Evolutionary conservation across 2,329 filamentous ascomycete species (phyloP).

Genomic region (Cytospora piceicola): DNA sequence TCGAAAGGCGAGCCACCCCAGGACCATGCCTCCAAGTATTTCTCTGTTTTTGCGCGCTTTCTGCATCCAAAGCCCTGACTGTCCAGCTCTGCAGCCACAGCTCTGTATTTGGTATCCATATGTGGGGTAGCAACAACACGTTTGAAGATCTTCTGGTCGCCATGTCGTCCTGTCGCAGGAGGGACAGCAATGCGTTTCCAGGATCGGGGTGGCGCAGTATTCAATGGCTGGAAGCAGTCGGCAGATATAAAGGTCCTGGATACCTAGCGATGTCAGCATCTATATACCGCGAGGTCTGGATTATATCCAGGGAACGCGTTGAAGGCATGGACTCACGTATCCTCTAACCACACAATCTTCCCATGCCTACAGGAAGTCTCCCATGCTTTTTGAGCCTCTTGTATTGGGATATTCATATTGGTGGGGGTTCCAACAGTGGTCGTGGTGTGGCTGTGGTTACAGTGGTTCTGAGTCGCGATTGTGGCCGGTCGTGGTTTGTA

Average conservation of each 20-base stretch:
- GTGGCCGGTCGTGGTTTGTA: background rate
- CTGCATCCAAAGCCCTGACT: conserved; percentile 40
- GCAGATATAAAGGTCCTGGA: conserved; percentile 33
- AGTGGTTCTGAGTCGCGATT: background rate
- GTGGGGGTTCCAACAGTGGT: background rate
- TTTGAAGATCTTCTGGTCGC: conserved; percentile 39
- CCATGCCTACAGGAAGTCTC: background rate
- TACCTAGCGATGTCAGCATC: conserved; percentile 3
- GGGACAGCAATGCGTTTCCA: conserved; percentile 42
- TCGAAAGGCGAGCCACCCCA: conserved; percentile 41
- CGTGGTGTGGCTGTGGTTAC: background rate
- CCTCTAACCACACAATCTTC: conserved; percentile 20
- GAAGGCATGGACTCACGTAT: conserved; percentile 16
- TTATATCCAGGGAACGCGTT: background rate
- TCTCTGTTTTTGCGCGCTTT: conserved; percentile 40
- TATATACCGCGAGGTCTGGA: background rate
- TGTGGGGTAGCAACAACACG: conserved; percentile 34
- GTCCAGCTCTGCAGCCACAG: conserved; percentile 39
- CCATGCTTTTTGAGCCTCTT: conserved; percentile 6
- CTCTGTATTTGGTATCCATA: conserved; percentile 29
- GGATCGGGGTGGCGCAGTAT: conserved; percentile 29
- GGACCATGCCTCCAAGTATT: conserved; percentile 40
- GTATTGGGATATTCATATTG: conserved; percentile 2
- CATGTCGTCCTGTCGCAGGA: conserved; percentile 23
- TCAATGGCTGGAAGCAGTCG: conserved; percentile 34